Evolutionary conservation across 257 asterid species (phyloP), one percentile per base, ranked within the genome.

Genomic region (Penstemon eatonii): DNA sequence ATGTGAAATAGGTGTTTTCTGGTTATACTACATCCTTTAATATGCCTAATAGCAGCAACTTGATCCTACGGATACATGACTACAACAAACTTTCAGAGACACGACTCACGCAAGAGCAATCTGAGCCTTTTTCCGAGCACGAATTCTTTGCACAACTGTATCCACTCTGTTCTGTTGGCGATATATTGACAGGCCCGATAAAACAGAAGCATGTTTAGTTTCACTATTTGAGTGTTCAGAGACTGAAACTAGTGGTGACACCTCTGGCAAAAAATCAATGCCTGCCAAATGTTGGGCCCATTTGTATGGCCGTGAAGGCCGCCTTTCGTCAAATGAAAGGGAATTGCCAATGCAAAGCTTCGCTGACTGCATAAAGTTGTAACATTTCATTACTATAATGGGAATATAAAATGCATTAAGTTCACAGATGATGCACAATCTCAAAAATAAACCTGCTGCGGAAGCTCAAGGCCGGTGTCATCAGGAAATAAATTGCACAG

Each of bases 211-310:
- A 63, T 79, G 82, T 75, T 77, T 87, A 50, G 90, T 67, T 72
- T 85, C 92, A 66, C 76, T 73, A 52, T 78, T 82, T 59, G 86
- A 75, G 42, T 74, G 79, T 71, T 79, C 92, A 45, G 80, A 67
- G 59, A 69, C 82, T 12, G 87, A 73, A 77, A 86, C 70, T 74
- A 85, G 69, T 18, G 99, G 99, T 7, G 99, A 74, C 67, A 91
- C 82, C 89, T 94, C 99, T 2, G 96, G 99, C 83, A 94, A 80
- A 76, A 91, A 83, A 75, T 94, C 97, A 54, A 94, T 89, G 61
- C 99, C 99, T 45, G 99, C 97, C 81, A 94, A 83, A 82, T 91
- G 99, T 79, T 91, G 99, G 70, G 89, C 96, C 99, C 99, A 94
- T 79, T 84, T 94, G 82, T 89, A 94, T 18, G 99, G 99, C 50